A percentile compares a stretch with the other conserved stretches of the same genome.
Conservation (phyloP, 345 rosid species). For the Euclidium syriacum region DNA sequence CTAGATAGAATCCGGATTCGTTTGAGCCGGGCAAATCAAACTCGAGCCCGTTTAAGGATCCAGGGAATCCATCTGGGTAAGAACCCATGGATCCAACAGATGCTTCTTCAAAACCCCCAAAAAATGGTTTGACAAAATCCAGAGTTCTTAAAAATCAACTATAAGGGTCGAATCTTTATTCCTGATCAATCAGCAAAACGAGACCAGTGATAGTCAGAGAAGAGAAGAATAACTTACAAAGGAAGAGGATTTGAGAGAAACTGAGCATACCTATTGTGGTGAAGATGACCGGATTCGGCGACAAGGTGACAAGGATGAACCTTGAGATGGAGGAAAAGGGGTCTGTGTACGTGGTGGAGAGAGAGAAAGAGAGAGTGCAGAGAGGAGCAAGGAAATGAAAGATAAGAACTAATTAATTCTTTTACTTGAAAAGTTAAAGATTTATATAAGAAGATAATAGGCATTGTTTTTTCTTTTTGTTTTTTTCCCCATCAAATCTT, state of each 20-base stretch:
- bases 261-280: not conserved
- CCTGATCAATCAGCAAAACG: constrained; percentile 20
- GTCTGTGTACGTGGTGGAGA: not conserved
- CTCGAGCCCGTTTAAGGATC: constrained; percentile 19
- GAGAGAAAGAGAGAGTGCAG: not conserved
- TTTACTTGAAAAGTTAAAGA: not conserved
- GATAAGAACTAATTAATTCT: not conserved
- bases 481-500: not conserved
- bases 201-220: not conserved
- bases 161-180: constrained; percentile 20
- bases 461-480: not conserved
- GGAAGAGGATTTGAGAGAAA: not conserved
- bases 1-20: constrained; percentile 32
- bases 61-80: constrained; percentile 24
- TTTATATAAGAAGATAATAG: not conserved
- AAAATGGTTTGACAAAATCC: not conserved
- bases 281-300: not conserved
- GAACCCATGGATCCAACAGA: constrained; percentile 27
- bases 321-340: constrained; percentile 10
- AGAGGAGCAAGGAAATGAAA: not conserved
- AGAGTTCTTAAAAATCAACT: not conserved
- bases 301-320: constrained; percentile 19
- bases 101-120: not conserved
- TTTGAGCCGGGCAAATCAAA: constrained; percentile 31
- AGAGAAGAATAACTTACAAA: not conserved